Conservation (phyloP, 192 early-diverging fungal species). For the Coemansia sp. region DNA sequence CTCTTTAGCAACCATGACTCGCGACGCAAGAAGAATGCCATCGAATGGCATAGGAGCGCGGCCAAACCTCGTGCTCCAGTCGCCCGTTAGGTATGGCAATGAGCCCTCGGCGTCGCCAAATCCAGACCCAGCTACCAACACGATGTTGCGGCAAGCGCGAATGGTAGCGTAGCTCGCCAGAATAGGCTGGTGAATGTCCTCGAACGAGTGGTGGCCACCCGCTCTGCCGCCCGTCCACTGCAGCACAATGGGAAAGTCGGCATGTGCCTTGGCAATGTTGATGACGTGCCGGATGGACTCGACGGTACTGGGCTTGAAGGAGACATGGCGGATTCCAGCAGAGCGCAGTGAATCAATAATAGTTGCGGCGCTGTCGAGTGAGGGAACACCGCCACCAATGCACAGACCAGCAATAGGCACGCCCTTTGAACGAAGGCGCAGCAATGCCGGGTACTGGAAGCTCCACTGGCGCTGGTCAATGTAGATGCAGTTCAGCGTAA, state of each 20-base stretch:
- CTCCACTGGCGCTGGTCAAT: conserved; percentile 84
- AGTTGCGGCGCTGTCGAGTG: conserved; percentile 78
- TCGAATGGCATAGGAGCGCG: conserved; percentile 94
- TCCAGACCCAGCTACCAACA: conserved; percentile 88
- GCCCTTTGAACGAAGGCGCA: conserved; percentile 77
- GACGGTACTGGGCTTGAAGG: conserved; percentile 84
- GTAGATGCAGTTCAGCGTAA: conserved; percentile 91
- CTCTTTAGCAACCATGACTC: conserved; percentile 93
- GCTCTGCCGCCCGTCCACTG: conserved; percentile 97
- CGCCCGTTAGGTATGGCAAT: conserved; percentile 87
- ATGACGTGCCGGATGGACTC: conserved; percentile 78
- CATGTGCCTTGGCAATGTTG: conserved; percentile 78
- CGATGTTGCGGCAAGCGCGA: conserved; percentile 74
- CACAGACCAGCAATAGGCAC: conserved; percentile 89
- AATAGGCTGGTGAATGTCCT: conserved; percentile 92
- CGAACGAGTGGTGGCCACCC: conserved; percentile 95
- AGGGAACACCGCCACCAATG: conserved; percentile 89
- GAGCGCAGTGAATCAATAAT: conserved; percentile 71
- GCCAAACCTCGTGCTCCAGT: conserved; percentile 79
- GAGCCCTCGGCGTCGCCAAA: conserved; percentile 86
- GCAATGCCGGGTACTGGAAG: conserved; percentile 75
- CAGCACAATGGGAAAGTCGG: conserved; percentile 83
- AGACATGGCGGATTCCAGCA: conserved; percentile 73
- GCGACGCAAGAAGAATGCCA: conserved; percentile 88
- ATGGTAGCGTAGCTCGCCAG: conserved; percentile 65